phyloP scores from a whole-genome alignment of 495 filamentous ascomycete species.

The Lepidopterella palustris region DNA sequence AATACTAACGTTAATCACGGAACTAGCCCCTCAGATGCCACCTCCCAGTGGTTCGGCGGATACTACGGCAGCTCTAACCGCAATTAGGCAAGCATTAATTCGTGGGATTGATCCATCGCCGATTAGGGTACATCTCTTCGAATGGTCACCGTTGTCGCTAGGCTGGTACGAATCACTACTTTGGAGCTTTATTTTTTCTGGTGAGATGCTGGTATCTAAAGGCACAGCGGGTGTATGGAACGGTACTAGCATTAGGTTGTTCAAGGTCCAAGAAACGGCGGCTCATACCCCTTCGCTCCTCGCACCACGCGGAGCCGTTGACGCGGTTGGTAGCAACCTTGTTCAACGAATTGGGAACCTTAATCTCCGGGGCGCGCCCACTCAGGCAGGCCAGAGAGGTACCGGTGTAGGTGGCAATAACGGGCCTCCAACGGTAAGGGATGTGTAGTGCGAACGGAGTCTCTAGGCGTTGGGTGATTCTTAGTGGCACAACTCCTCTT shows the following conservation, averaged over 20 bases:
- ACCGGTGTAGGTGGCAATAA: neutral
- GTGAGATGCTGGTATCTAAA: constrained; percentile 79
- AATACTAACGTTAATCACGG: constrained; percentile 68
- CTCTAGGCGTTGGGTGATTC: neutral
- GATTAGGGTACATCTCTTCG: constrained; percentile 78
- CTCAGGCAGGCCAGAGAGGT: constrained; percentile 2
- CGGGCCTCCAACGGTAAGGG: constrained; percentile 22
- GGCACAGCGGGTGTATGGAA: constrained; percentile 97
- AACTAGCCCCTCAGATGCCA: constrained; percentile 46
- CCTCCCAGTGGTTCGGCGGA: constrained; percentile 40
- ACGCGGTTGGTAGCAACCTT: constrained; percentile 89
- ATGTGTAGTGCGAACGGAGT: constrained; percentile 19
- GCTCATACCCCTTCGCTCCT: constrained; percentile 73
- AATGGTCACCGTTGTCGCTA: constrained; percentile 86
- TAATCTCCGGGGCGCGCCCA: constrained; percentile 41
- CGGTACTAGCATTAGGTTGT: constrained; percentile 77
- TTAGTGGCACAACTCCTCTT: neutral
- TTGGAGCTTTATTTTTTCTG: constrained; percentile 91
- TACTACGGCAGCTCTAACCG: constrained; percentile 25
- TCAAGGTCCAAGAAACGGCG: constrained; percentile 80
- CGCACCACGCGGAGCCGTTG: constrained; percentile 83
- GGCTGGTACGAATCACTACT: constrained; percentile 95
- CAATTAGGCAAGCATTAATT: constrained; percentile 35
- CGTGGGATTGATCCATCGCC: constrained; percentile 68
- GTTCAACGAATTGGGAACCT: constrained; percentile 81